Conservation (phyloP, 805 yeast species). For the Brettanomyces naardenensis region DNA sequence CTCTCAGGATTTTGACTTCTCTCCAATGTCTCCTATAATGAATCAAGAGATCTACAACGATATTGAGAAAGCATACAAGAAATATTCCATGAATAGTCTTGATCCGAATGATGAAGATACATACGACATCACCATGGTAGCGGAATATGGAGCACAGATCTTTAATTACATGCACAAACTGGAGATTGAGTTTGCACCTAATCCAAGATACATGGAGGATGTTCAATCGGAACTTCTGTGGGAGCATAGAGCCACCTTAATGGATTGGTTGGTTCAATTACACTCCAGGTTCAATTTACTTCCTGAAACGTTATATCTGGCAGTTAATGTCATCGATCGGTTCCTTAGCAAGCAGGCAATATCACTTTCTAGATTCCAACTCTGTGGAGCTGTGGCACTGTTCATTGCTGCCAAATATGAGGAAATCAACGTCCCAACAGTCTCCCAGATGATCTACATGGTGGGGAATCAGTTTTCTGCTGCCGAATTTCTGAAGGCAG, state of each 20-base stretch:
- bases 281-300: conserved; percentile 73
- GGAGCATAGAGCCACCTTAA: conserved; percentile 73
- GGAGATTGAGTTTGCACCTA: conserved; percentile 66
- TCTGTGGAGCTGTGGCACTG: conserved; percentile 87
- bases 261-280: conserved; percentile 88
- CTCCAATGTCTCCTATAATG: conserved; percentile 59
- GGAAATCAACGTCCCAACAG: conserved; percentile 85
- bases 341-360: conserved; percentile 67
- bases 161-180: conserved; percentile 69
- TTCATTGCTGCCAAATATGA: conserved; percentile 93
- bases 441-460: conserved; percentile 74
- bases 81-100: conserved; percentile 42
- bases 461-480: conserved; percentile 77
- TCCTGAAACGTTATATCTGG: conserved; percentile 78
- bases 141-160: conserved; percentile 84
- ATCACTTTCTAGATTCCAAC: conserved; percentile 76
- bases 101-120: conserved; percentile 81
- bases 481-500: conserved; percentile 74
- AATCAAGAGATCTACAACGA: conserved; percentile 40
- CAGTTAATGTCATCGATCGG: conserved; percentile 81
- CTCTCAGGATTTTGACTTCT: too few species aligned
- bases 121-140: conserved; percentile 81
- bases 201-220: conserved; percentile 63
- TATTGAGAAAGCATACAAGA: conserved; percentile 41
- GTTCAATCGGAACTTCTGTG: conserved; percentile 65